A percentile compares a stretch with the other conserved stretches of the same genome.
phyloP scores from a whole-genome alignment of 2,329 filamentous ascomycete species.

The Myriosclerotinia curreyana region DNA sequence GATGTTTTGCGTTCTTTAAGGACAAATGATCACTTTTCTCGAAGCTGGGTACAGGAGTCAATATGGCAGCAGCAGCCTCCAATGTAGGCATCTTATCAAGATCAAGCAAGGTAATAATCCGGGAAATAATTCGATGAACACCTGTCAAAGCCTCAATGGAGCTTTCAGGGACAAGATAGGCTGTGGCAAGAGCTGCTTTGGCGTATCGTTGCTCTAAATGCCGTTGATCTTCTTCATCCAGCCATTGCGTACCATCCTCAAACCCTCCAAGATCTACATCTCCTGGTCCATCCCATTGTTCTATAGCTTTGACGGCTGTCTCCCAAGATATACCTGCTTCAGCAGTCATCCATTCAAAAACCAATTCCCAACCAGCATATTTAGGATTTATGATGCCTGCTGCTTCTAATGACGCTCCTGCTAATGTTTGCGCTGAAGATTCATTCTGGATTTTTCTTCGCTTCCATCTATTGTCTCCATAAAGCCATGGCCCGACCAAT shows the following conservation, averaged over 20 bases:
- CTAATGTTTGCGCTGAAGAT: constrained; percentile 24
- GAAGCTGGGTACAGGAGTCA: constrained; percentile 45
- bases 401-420: constrained; percentile 32
- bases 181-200: constrained; percentile 63
- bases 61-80: constrained; percentile 46
- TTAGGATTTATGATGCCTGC: constrained; percentile 36
- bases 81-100: constrained; percentile 55
- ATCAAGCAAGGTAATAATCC: constrained; percentile 58
- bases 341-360: constrained; percentile 63
- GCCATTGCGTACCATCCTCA: constrained; percentile 49
- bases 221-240: constrained; percentile 58
- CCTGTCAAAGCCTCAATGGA: constrained; percentile 56
- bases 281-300: constrained; percentile 70
- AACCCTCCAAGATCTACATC: constrained; percentile 67
- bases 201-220: constrained; percentile 64
- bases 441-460: constrained; percentile 40
- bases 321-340: constrained; percentile 60
- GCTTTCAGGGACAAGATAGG: constrained; percentile 63
- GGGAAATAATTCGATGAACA: constrained; percentile 58
- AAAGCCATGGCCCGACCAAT: constrained; percentile 71
- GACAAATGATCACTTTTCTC: constrained; percentile 40
- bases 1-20: constrained; percentile 44
- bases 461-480: constrained; percentile 60
- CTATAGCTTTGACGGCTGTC: constrained; percentile 60
- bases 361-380: constrained; percentile 64